A percentile compares a stretch with the other conserved stretches of the same genome.
Evolutionary conservation across 2,329 filamentous ascomycete genomes (phyloP).

Genomic region (Monilinia polystroma): DNA sequence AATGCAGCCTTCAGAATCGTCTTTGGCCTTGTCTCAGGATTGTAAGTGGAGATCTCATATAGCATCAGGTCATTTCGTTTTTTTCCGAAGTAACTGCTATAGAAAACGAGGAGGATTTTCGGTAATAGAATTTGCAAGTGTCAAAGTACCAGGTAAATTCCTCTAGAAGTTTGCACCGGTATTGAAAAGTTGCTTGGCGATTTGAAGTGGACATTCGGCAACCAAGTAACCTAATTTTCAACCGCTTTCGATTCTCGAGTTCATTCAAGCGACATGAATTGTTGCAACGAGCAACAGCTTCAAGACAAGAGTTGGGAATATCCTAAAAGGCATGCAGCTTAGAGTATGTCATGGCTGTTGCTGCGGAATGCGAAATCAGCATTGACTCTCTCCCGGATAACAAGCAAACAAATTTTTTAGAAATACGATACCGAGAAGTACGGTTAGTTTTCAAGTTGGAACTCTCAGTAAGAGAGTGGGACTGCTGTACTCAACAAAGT

Average conservation of each 20-base stretch:
- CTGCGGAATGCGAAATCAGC: conserved; percentile 1
- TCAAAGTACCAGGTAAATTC: not conserved
- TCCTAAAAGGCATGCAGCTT: not conserved
- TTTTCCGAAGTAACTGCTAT: not conserved
- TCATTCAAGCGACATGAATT: not conserved
- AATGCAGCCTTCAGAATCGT: not conserved
- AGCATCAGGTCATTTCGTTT: conserved; percentile 4
- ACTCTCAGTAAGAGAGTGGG: not conserved
- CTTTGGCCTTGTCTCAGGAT: conserved; percentile 14
- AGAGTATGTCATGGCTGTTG: not conserved
- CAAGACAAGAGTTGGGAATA: not conserved
- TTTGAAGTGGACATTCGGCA: not conserved
- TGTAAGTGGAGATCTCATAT: conserved; percentile 11
- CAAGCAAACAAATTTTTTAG: not conserved
- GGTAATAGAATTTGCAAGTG: not conserved
- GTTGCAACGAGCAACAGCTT: not conserved
- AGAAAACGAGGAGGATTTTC: not conserved
- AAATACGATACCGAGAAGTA: not conserved
- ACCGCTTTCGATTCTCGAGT: not conserved
- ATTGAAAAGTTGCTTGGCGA: conserved; percentile 10
- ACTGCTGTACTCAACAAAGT: conserved; percentile 2
- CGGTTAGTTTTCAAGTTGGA: not conserved
- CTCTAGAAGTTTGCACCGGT: not conserved
- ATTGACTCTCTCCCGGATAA: not conserved
- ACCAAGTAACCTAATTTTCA: conserved; percentile 3